Evolutionary conservation across 331 rosid genomes (phyloP), one percentile per base, ranked within the genome.

Genomic region (Prunus yedoensis): DNA sequence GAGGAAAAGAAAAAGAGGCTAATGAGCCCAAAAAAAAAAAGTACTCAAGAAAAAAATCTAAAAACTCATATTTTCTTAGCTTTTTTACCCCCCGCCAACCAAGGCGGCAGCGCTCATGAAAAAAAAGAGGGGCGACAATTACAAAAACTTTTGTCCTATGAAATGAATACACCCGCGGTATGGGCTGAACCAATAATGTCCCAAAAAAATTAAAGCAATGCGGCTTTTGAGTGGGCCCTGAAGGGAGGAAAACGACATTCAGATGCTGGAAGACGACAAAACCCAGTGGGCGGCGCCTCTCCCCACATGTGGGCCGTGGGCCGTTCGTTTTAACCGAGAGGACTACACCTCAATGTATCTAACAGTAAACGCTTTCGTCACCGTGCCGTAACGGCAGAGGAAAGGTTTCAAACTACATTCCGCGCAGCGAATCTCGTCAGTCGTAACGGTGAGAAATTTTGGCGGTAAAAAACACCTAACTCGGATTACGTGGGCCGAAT

Each of bases 381-480:
- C 57, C 46, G 49, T 20, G 53, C 45, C 66, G 69, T 79, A 60
- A 83, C 74, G 84, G 80, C 52, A 11, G 30, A 41, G 20, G 20
- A 6, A 4, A 21, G 67, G 3, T 6, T 8, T 8, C 8, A 12
- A 35, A n/a, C 21, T 9, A 12, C 12, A 16, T 13, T 52, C 61
- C 51, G 49, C 63, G 43, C 59, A 59, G 79, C 71, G 81, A 80
- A 78, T 78, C 85, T 69, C 81, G 68, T 47, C 77, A 60, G 59
- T 10, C 77, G 70, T 60, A 77, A 86, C 84, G 87, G 81, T 43
- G 79, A 49, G 79, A 66, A 78, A 59, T 79, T 88, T 88, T 88
- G 92, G 92, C 92, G 92, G 89, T 83, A 88, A 85, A 83, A 78
- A 16, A 41, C 41, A 47, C 80, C 71, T 58, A 49, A 68, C 54